Conservation (phyloP, 306 rosid genomes). For the Glycine latifolia region DNA sequence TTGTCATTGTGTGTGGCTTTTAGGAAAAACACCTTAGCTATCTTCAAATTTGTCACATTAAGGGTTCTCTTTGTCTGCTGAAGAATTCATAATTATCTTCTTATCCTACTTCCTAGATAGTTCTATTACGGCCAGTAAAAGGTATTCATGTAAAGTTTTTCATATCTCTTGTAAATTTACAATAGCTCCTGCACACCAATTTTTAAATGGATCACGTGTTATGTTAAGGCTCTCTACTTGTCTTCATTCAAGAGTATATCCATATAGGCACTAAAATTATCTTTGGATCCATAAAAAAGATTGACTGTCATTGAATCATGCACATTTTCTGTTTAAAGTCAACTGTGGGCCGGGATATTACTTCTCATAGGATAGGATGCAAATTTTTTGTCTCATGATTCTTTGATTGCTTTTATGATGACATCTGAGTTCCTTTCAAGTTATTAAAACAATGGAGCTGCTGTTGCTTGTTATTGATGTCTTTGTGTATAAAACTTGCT, state of each 20-base stretch:
- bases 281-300: not conserved
- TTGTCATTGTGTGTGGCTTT: constrained; percentile 5
- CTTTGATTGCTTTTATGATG: constrained; percentile 2
- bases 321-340: not conserved
- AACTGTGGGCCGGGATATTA: constrained; percentile 10
- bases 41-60: no score
- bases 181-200: no score
- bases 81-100: no score
- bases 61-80: no score
- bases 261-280: not conserved
- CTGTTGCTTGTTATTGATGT: not conserved
- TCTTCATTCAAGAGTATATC: not conserved
- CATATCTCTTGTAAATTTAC: no score
- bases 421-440: constrained; percentile 21
- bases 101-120: no score
- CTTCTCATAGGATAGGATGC: constrained; percentile 12
- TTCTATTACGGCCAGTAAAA: no score
- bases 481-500: constrained; percentile 10
- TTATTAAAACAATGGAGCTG: constrained; percentile 10
- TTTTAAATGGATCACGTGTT: not conserved
- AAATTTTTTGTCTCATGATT: not conserved
- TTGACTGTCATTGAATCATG: not conserved
- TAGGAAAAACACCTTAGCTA: no score
- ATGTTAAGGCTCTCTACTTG: not conserved
- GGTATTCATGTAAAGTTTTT: no score